phyloP scores from a whole-genome alignment of 768 basidiomycete genomes.

The Auricularia cornea region DNA sequence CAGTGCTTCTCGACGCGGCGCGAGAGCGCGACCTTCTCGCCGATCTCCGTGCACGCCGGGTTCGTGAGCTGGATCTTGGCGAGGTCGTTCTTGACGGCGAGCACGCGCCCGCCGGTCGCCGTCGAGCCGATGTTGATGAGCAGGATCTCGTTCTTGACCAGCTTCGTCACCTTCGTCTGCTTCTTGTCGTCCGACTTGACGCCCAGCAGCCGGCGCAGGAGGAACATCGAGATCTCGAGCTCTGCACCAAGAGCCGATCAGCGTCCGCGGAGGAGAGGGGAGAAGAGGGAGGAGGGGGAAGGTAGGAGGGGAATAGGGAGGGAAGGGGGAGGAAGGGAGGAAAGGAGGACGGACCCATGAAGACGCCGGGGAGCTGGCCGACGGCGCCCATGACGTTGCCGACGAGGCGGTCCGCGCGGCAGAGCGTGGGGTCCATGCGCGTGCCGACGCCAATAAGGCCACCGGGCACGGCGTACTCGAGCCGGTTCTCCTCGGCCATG shows the following conservation, averaged over 20 bases:
- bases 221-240: constrained; percentile 87
- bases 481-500: constrained; percentile 89
- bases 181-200: constrained; percentile 99
- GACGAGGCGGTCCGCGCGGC: constrained; percentile 92
- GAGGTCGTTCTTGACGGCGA: constrained; percentile 89
- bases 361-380: constrained; percentile 89
- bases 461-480: constrained; percentile 94
- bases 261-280: too few species aligned
- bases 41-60: constrained; percentile 92
- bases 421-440: constrained; percentile 90
- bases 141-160: constrained; percentile 83
- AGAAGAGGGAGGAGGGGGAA: too few species aligned
- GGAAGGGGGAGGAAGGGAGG: too few species aligned
- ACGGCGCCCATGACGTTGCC: constrained; percentile 95
- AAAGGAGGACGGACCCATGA: constrained; percentile 49
- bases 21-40: constrained; percentile 94
- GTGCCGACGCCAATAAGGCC: constrained; percentile 98
- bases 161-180: constrained; percentile 83
- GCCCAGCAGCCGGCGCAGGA: constrained; percentile 91
- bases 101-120: constrained; percentile 90
- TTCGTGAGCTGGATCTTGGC: constrained; percentile 91
- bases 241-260: constrained; percentile 47
- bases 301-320: too few species aligned
- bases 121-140: constrained; percentile 98
- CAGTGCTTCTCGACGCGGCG: constrained; percentile 97